Percentiles rank a stretch among this genome's conserved stretches.
These are phyloP conservation scores for Castanea mollissima DNA, from an alignment of 306 rosid species.

Conservation along the genomic window DNA sequence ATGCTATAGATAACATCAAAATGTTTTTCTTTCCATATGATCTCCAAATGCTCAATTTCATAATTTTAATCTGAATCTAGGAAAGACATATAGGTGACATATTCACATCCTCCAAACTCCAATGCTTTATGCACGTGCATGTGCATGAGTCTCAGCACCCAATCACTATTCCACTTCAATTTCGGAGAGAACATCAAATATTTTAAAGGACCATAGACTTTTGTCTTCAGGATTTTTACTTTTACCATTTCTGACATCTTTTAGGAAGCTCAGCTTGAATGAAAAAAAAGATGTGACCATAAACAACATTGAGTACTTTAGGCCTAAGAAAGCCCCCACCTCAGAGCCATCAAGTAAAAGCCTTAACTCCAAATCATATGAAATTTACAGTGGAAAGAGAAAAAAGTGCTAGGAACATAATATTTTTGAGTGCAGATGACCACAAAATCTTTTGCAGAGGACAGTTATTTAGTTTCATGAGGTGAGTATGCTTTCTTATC, in stretches of 20 bases:
- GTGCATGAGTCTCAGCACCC: neutral
- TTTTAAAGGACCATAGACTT: neutral
- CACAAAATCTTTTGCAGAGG: neutral
- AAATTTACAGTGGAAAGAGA: neutral
- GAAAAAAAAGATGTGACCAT: neutral
- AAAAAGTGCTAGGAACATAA: neutral
- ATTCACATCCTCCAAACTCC: neutral
- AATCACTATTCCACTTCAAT: neutral
- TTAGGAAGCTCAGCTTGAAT: neutral
- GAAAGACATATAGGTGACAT: neutral
- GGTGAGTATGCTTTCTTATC: constrained; percentile 27
- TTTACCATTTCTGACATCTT: neutral
- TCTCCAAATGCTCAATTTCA: neutral
- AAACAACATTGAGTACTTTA: neutral
- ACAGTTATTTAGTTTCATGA: neutral
- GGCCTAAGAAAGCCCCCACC: neutral
- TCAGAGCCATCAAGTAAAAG: neutral
- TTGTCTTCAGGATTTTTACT: neutral
- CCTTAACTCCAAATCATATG: neutral
- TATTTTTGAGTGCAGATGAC: neutral
- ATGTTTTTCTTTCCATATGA: neutral
- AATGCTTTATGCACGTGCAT: neutral
- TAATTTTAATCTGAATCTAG: neutral
- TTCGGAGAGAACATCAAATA: neutral
- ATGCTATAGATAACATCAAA: neutral